These are phyloP conservation scores for Penicillium sp. DNA, from an alignment of 2,329 filamentous ascomycete species.

Conservation along the genomic window DNA sequence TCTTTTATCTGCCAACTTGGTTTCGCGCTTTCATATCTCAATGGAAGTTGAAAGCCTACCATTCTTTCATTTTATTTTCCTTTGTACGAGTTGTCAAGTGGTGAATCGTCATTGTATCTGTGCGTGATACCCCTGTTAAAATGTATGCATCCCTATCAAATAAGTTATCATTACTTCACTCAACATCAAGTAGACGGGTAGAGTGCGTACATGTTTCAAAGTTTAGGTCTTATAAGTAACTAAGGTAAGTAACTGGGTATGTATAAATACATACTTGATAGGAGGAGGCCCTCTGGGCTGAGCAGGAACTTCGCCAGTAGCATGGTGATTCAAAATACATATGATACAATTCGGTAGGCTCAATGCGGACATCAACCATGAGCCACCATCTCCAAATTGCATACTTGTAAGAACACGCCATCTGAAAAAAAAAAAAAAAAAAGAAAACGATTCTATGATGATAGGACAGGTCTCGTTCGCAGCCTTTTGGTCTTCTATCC, in stretches of 20 bases:
- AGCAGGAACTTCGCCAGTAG: background rate
- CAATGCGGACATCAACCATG: background rate
- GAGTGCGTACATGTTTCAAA: background rate
- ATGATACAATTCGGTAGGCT: background rate
- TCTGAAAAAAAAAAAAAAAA: too few relatives aligned
- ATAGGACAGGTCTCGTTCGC: too few relatives aligned
- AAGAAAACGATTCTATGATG: too few relatives aligned
- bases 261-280: background rate
- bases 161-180: background rate
- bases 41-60: background rate
- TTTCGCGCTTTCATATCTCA: too few relatives aligned
- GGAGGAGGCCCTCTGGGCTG: too few relatives aligned
- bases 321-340: background rate
- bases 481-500: too few relatives aligned
- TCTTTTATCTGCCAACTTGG: too few relatives aligned
- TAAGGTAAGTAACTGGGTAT: background rate
- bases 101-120: background rate
- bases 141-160: background rate
- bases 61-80: background rate
- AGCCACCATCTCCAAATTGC: background rate
- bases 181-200: background rate
- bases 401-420: too few relatives aligned
- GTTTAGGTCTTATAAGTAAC: background rate
- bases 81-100: background rate
- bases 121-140: too few relatives aligned